Evolutionary conservation across 2,329 filamentous ascomycete genomes (phyloP).

Genomic region (Aspergillus fumigatus): DNA sequence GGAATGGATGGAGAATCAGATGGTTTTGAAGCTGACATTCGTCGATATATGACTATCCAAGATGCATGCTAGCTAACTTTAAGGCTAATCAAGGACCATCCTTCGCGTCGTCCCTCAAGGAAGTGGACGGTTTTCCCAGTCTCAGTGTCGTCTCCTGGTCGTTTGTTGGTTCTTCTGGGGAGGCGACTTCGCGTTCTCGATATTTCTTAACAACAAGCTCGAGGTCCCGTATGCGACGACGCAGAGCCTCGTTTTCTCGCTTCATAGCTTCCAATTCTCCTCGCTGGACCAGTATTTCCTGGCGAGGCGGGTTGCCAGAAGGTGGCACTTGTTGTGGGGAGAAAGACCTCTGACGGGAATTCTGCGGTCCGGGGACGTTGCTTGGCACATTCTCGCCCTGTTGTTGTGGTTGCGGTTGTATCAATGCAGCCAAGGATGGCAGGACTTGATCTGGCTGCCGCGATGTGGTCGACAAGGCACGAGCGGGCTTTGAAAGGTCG

Average conservation of each 20-base stretch:
- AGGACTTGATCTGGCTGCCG: constrained; percentile 29
- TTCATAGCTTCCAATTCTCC: constrained; percentile 42
- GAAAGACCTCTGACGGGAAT: constrained; percentile 27
- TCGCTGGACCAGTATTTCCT: constrained; percentile 41
- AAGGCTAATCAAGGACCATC: not conserved
- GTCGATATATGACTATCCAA: not conserved
- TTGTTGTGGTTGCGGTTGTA: constrained; percentile 21
- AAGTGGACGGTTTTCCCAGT: not conserved
- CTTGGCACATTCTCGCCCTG: constrained; percentile 26
- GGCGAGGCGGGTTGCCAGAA: constrained; percentile 28
- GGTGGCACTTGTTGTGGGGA: constrained; percentile 28
- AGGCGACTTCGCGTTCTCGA: constrained; percentile 16
- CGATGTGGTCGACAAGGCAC: constrained; percentile 40
- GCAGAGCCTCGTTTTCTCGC: constrained; percentile 44
- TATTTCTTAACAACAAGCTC: constrained; percentile 35
- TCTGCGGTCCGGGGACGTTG: constrained; percentile 20
- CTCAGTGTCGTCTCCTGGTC: not conserved
- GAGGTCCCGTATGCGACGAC: constrained; percentile 42
- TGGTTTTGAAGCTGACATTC: not conserved
- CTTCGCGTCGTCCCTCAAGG: not conserved
- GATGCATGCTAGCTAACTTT: not conserved
- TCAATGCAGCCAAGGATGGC: constrained; percentile 26
- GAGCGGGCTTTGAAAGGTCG: constrained; percentile 24
- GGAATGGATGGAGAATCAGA: not conserved
- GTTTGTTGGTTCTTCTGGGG: not conserved